Conservation (phyloP, 805 yeast species). For the Ogataea polymorpha region DNA sequence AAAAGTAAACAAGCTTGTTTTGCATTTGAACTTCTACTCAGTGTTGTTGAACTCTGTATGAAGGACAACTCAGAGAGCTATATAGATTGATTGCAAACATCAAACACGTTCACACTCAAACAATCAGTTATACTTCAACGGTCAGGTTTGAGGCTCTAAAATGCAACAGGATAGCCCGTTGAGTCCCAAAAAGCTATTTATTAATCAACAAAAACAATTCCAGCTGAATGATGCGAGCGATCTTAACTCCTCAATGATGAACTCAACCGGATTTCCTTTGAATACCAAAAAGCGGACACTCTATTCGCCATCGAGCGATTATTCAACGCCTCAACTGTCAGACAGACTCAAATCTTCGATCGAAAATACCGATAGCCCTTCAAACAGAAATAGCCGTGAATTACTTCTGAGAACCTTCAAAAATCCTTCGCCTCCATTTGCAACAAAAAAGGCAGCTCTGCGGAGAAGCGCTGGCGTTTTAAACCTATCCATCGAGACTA, state of each 20-base stretch:
- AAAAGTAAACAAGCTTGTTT: too few species aligned
- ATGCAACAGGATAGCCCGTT: slow-evolving; percentile 6
- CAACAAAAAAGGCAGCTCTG: slow-evolving; percentile 31
- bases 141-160: background rate
- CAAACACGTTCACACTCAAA: too few species aligned
- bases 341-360: slow-evolving; percentile 11
- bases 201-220: slow-evolving; percentile 4
- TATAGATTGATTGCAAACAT: too few species aligned
- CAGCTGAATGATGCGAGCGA: slow-evolving; percentile 13
- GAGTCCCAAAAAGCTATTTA: slow-evolving; percentile 5
- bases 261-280: slow-evolving; percentile 28
- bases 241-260: slow-evolving; percentile 23
- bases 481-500: slow-evolving; percentile 46
- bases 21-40: too few species aligned
- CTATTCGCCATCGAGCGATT: slow-evolving; percentile 26
- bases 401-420: background rate
- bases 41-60: too few species aligned
- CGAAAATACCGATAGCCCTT: background rate
- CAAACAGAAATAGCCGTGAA: slow-evolving; percentile 16
- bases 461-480: slow-evolving; percentile 53
- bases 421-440: slow-evolving; percentile 13
- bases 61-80: too few species aligned
- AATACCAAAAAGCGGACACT: slow-evolving; percentile 28
- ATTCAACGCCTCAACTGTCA: slow-evolving; percentile 21
- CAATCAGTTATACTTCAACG: too few species aligned